These are phyloP conservation scores for Dictyostelium brefeldianum DNA, from an alignment of 78 protist species.

Conservation along the genomic window DNA sequence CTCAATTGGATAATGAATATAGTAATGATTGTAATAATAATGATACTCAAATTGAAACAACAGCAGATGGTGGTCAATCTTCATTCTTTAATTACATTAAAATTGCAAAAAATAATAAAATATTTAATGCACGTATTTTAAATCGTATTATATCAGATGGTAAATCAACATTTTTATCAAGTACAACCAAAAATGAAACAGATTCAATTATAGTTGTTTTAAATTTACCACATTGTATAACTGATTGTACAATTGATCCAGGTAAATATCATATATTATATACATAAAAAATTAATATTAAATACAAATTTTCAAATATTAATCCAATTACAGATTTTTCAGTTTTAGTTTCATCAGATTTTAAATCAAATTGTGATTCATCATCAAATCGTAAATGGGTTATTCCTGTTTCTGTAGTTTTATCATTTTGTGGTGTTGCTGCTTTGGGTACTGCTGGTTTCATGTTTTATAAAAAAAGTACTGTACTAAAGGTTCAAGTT, in stretches of 20 bases:
- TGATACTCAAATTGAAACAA: neutral
- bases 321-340: neutral
- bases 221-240: conserved; percentile 13
- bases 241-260: neutral
- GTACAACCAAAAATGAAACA: neutral
- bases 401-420: neutral
- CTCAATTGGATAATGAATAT: neutral
- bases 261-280: neutral
- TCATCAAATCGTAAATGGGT: neutral
- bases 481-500: too few relatives aligned
- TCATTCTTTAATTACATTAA: neutral
- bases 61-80: neutral
- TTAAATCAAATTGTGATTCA: neutral
- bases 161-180: conserved; percentile 1
- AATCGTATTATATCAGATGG: conserved; percentile 4
- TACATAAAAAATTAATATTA: too few relatives aligned
- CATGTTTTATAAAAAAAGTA: too few relatives aligned
- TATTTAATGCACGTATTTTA: neutral
- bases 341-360: neutral
- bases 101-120: neutral
- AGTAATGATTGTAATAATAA: neutral
- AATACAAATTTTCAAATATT: neutral
- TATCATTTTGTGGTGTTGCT: neutral
- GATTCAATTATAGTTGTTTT: neutral
- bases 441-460: neutral